These are phyloP conservation scores for Stenogyne calaminthoides DNA, from an alignment of 305 asterid species.

Conservation along the genomic window DNA sequence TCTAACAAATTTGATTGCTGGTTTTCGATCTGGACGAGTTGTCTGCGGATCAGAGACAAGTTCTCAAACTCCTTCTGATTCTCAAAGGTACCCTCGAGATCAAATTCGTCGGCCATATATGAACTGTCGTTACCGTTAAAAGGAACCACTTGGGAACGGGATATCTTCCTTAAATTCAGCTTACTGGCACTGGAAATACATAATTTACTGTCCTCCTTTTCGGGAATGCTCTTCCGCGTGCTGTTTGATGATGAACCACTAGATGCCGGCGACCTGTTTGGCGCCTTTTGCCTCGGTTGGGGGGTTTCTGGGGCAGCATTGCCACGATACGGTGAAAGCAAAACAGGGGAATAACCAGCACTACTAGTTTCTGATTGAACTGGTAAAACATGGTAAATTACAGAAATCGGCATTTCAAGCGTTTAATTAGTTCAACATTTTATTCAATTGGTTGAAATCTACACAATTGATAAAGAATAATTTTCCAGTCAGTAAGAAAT, in stretches of 20 bases:
- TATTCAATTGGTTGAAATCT: not conserved
- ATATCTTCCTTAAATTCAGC: slow-evolving; percentile 35
- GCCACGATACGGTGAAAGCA: slow-evolving; percentile 24
- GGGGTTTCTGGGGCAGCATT: slow-evolving; percentile 46
- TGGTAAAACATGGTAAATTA: not conserved
- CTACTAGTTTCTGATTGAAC: slow-evolving; percentile 46
- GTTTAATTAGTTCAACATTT: not conserved
- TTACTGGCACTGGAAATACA: slow-evolving; percentile 32
- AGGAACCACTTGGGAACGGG: slow-evolving; percentile 62
- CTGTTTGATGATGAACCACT: slow-evolving; percentile 44
- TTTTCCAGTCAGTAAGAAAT: not conserved
- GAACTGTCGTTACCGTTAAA: slow-evolving; percentile 34
- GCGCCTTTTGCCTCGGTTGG: slow-evolving; percentile 34
- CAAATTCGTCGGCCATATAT: slow-evolving; percentile 18
- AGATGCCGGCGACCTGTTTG: slow-evolving; percentile 42
- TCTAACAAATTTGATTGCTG: slow-evolving; percentile 74
- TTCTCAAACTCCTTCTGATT: slow-evolving; percentile 56
- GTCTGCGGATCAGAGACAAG: slow-evolving; percentile 55
- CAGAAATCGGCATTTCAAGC: not conserved
- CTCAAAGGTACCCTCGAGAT: slow-evolving; percentile 28
- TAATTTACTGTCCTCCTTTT: slow-evolving; percentile 33
- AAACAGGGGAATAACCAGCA: slow-evolving; percentile 35
- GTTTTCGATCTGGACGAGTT: slow-evolving; percentile 68
- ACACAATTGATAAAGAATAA: not conserved
- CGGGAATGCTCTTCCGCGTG: slow-evolving; percentile 40